Evolutionary conservation across 1,284 basidiomycete species (phyloP).

Genomic region (Sutorius eximius): DNA sequence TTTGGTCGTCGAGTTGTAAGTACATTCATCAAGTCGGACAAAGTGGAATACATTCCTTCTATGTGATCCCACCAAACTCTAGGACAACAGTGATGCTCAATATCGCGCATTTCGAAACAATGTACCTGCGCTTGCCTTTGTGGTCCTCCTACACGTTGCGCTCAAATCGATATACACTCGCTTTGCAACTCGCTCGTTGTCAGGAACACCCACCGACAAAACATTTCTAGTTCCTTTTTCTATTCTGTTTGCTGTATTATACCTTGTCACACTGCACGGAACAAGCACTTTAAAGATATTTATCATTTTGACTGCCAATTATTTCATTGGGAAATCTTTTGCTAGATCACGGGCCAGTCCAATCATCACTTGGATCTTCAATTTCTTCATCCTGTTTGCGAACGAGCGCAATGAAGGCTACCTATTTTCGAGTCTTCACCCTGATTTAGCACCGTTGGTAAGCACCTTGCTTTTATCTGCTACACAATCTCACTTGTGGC

Average conservation of each 20-base stretch:
- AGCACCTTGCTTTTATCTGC: slow-evolving; percentile 21
- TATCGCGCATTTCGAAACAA: slow-evolving; percentile 83
- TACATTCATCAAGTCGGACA: slow-evolving; percentile 14
- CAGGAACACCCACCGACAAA: slow-evolving; percentile 28
- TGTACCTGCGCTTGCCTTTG: slow-evolving; percentile 56
- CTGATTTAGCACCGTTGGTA: slow-evolving; percentile 56
- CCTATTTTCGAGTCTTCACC: slow-evolving; percentile 57
- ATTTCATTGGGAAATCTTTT: slow-evolving; percentile 54
- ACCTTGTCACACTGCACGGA: slow-evolving; percentile 85
- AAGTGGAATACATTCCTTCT: background rate
- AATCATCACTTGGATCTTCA: slow-evolving; percentile 74
- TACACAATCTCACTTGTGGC: slow-evolving; percentile 7
- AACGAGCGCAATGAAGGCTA: slow-evolving; percentile 85
- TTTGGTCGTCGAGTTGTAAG: slow-evolving; percentile 66
- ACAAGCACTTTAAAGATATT: slow-evolving; percentile 81
- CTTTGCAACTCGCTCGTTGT: slow-evolving; percentile 26
- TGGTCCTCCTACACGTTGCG: slow-evolving; percentile 49
- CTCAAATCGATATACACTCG: slow-evolving; percentile 48
- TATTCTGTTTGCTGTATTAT: slow-evolving; percentile 64
- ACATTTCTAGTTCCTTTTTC: slow-evolving; percentile 53
- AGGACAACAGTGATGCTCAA: slow-evolving; percentile 88
- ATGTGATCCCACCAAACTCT: background rate
- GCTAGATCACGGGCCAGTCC: slow-evolving; percentile 47
- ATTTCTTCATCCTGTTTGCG: slow-evolving; percentile 70
- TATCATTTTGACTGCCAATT: slow-evolving; percentile 72